Base-by-base conservation (phyloP, 352 stramenopile species). In the Phytophthora sojae region DNA sequence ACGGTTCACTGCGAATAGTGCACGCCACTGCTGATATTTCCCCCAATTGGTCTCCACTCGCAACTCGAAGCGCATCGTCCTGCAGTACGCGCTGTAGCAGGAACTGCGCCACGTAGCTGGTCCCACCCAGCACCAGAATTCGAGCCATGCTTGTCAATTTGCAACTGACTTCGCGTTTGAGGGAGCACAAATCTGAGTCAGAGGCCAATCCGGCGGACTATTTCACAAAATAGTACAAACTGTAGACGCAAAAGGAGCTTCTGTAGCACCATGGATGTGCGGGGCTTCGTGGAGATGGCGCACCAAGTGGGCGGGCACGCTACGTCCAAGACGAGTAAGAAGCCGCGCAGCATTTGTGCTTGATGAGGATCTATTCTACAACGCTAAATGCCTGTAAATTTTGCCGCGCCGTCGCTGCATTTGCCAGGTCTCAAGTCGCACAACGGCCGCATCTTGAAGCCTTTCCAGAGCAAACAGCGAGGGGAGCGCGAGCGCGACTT, bases 231-330 rank as follows among this genome's bases (percentile, higher is more conserved):
- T 64, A 59, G 47, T 7, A 19, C 9, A 39, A 45, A 54, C 5
- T 19, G 15, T n/a, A 12, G 37, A 17, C 17, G 35, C 44, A 51
- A 7, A 29, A 52, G 12, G 2, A 61, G 26, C 17, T 42, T 9
- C 12, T 59, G 5, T 50, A 19, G 8, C 54, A 17, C 2, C 55
- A 74, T 65, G 37, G 52, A 69, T 11, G 17, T 64, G 26, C 32
- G 60, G 37, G 44, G 53, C 51, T 90, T 91, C 50, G 74, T 61
- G 57, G 60, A 77, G 56, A 93, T 93, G 83, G 59, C 67, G 60
- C 88, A 94, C 62, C 88, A 96, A 79, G 88, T 96, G 45, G 88
- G 88, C 66, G 88, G 88, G 65, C 88, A 96, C 74, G 68, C 83
- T 12, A 88, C 83, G n/a, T 67, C 77, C 23, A 91, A 93, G 62